phyloP scores from a whole-genome alignment of 805 yeast species.

The Metschnikowia amazonensis region DNA sequence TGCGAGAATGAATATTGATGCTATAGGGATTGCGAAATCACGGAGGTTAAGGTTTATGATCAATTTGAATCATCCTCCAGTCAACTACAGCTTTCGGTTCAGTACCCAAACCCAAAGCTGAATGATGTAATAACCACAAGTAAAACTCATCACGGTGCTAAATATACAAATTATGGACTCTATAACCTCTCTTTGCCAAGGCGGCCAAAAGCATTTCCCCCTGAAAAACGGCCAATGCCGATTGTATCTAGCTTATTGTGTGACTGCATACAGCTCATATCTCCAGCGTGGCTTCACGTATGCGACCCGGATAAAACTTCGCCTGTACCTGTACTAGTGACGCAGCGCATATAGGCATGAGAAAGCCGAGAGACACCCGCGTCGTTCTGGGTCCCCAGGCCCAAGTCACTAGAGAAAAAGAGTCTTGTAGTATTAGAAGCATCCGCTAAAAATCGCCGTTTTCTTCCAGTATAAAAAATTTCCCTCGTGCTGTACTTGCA shows the following conservation, averaged over 20 bases:
- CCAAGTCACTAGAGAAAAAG: not conserved
- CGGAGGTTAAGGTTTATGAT: too few relatives aligned
- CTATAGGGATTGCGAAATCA: too few relatives aligned
- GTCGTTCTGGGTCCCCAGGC: not conserved
- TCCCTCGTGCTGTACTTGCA: too few relatives aligned
- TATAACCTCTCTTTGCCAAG: too few relatives aligned
- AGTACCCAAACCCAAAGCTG: not conserved
- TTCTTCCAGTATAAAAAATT: not conserved
- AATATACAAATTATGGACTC: not conserved
- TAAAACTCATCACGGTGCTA: not conserved
- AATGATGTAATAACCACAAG: not conserved
- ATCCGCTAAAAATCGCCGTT: not conserved
- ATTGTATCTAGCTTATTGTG: not conserved
- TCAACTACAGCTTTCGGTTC: not conserved
- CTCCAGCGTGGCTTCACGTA: not conserved
- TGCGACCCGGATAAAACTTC: conserved; percentile 1
- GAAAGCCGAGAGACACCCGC: not conserved
- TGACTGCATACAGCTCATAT: not conserved
- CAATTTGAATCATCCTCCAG: too few relatives aligned
- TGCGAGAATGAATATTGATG: too few relatives aligned
- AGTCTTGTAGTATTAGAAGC: not conserved
- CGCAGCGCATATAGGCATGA: conserved; percentile 1
- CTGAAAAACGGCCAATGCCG: not conserved
- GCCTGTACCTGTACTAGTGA: not conserved
- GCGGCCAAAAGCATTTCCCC: not conserved